Conservation (phyloP, 441 rosid genomes). For the Metrosideros polymorpha region DNA sequence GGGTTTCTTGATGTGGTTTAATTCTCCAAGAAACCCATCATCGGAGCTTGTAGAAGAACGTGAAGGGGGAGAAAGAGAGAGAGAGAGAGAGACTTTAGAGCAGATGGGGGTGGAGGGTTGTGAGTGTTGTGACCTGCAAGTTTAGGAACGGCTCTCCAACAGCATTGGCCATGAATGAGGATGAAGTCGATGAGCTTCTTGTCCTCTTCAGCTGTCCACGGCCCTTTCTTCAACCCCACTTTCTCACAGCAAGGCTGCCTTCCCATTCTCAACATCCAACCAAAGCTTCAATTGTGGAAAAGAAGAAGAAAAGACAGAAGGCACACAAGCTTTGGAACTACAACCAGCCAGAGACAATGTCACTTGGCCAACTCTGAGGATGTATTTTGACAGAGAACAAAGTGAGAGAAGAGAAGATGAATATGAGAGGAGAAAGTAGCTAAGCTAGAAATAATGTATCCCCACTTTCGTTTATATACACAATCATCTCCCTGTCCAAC, state of each 20-base stretch:
- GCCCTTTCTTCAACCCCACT: not conserved
- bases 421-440: not conserved
- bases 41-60: not conserved
- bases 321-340: not conserved
- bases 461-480: not conserved
- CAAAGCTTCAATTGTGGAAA: not conserved
- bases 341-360: not conserved
- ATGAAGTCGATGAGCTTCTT: not conserved
- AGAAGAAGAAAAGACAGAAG: not conserved
- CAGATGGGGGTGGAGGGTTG: not conserved
- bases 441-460: not conserved
- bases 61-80: not conserved
- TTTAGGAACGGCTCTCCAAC: not conserved
- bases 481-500: not conserved
- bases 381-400: not conserved
- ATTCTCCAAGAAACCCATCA: not conserved
- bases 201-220: not conserved
- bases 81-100: not conserved
- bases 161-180: not conserved
- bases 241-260: slow-evolving; percentile 2
- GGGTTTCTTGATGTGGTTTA: not conserved
- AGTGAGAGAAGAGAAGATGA: not conserved
- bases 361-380: not conserved
- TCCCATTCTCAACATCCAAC: not conserved
- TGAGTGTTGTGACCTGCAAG: not conserved